Base-by-base conservation (phyloP, 148 eudicot species). In the Suaeda aralocaspica region DNA sequence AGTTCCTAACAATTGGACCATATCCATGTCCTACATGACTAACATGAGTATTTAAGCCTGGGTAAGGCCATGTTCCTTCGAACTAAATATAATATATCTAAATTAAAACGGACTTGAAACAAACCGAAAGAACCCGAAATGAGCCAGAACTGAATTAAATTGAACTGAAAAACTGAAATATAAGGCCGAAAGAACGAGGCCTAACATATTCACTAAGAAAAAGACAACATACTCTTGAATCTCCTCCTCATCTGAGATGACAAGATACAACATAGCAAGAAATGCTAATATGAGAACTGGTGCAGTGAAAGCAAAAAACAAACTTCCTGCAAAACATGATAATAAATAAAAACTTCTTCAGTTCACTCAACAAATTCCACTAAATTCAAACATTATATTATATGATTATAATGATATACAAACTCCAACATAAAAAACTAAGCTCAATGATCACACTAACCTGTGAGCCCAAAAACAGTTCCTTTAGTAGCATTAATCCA, bases 241-340 rank as follows among this genome's bases (percentile, higher is more conserved):
- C 61, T 90, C 89, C 19, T 88, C 91, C 64, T 84, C 83, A 45
- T 76, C 85, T 18, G 82, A 69, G 67, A 93, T 70, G 70, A 67
- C 30, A 29, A 90, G 81, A 78, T 88, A 75, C 19, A 76, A 44
- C 33, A 82, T 76, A 58, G 81, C 87, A 44, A 93, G 92, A 87
- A 87, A 70, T 59, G 89, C 84, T 59, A 91, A 78, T 59, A 87
- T 33, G 59, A 93, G 70, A 70, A 91, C 73, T 21, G 96, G 96
- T 21, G 75, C 89, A 81, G 88, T 82, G 72, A 81, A 87, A 52
- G 77, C 41, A 72, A 86, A 64, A 75, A 91, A 82, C 30, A 81
- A 65, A 66, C 86, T 78, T 63, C 91, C 98, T 91, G 92, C 88
- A 87, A 42, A 36, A 68, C 39, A 22, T 63, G 66, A 61, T 30